Percentiles rank a stretch among this genome's conserved stretches.
Conservation (phyloP, 2,329 filamentous ascomycete species). For the Colletotrichum orchidophilum region DNA sequence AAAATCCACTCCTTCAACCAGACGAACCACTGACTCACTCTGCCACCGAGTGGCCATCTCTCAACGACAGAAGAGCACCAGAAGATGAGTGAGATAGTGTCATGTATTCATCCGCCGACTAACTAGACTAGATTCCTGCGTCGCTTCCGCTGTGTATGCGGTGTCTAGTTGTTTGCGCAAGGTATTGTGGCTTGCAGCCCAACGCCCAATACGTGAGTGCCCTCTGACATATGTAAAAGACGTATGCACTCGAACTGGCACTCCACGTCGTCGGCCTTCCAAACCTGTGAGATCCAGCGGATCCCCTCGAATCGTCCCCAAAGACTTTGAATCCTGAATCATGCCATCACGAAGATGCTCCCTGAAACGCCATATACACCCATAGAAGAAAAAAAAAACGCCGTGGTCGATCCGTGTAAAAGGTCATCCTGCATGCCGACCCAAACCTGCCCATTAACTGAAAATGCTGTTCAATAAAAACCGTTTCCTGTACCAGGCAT, state of each 20-base stretch:
- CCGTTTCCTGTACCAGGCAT: background rate
- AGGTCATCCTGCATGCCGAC: background rate
- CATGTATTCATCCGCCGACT: constrained; percentile 21
- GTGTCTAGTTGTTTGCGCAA: background rate
- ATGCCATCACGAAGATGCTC: constrained; percentile 11
- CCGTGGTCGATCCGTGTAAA: constrained; percentile 5
- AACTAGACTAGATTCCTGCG: background rate
- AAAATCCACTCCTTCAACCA: background rate
- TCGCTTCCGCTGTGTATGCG: background rate
- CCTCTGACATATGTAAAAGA: background rate
- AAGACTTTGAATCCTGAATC: background rate
- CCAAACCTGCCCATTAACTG: background rate
- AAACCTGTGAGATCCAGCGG: background rate
- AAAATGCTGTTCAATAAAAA: background rate
- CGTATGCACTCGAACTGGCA: background rate
- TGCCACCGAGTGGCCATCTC: background rate
- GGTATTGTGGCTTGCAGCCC: background rate
- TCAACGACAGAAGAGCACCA: no score
- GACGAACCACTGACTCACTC: background rate
- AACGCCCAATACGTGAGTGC: background rate
- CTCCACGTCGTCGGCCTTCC: background rate
- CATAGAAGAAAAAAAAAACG: background rate
- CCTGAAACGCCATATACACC: constrained; percentile 11
- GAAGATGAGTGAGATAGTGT: constrained; percentile 8
- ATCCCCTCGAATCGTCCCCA: background rate